Evolutionary conservation across 1,284 basidiomycete species (phyloP), one percentile per base, ranked within the genome.

Genomic region (Trichosporon coremiiforme): DNA sequence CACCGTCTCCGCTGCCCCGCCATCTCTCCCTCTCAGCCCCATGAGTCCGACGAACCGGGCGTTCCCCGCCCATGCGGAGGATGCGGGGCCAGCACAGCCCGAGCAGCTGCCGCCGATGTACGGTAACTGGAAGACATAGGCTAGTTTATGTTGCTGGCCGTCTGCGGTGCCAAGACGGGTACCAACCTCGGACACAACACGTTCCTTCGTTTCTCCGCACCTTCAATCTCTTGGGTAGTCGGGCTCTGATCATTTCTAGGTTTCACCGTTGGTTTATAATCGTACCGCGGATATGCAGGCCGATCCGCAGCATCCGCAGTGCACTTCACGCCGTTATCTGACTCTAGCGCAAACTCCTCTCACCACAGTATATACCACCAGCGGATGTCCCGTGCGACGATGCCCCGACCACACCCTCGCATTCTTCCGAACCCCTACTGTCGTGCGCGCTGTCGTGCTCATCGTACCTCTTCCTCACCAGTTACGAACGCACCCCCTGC

Each of bases 81-180:
- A 60, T 22, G 55, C 29, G 10, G 55, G 55, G 1, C 55, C 55
- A 2, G 55, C 55, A 12, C 22, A 8, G 25, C 25, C 55, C 12
- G 55, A 33, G 12, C 55, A 60, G 29, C 55, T 60, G 29, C 55
- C 55, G 13, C 55, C 55, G 15, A 33, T 60, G 25, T 60, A 60
- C n/a, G 55, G 55, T 6, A 33, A 60, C 55, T 60, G 55, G 55
- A 60, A 60, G 55, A 20, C 25, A 25, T 25, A 25, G 25, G 50
- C 20, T 53, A 53, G 50, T 25, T 25, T 25, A 25, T 25, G 25
- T 25, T 25, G 25, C 25, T 25, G 25, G 25, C 25, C 25, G 25
- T 25, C 25, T 25, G 33, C 9, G 33, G 33, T 35, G 2, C 33
- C 33, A 35, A 35, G 33, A 35, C 9, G 6, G 33, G 7, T 35